These are phyloP conservation scores for Lachnellula arida DNA, from an alignment of 2,329 filamentous ascomycete species.

Conservation along the genomic window DNA sequence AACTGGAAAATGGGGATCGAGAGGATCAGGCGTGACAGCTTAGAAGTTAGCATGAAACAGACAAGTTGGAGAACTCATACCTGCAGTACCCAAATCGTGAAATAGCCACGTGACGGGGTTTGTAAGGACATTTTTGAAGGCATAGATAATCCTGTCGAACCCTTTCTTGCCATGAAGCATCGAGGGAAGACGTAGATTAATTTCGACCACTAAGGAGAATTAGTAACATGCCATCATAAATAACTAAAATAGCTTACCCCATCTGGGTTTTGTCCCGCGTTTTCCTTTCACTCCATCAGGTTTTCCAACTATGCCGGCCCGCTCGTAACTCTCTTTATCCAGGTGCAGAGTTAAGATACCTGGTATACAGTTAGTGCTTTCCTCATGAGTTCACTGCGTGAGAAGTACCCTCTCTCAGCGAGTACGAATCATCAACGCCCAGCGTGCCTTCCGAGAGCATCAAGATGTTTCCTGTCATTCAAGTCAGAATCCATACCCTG, in stretches of 20 bases:
- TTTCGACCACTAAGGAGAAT: slow-evolving; percentile 58
- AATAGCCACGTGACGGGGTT: slow-evolving; percentile 72
- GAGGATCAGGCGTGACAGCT: slow-evolving; percentile 47
- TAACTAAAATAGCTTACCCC: slow-evolving; percentile 48
- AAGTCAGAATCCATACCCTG: slow-evolving; percentile 3
- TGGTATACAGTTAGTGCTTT: slow-evolving; percentile 29
- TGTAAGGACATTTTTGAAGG: slow-evolving; percentile 63
- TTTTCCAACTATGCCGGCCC: slow-evolving; percentile 72
- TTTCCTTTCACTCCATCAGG: slow-evolving; percentile 55
- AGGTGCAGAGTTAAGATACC: slow-evolving; percentile 72
- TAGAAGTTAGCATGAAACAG: not conserved
- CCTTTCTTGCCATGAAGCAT: slow-evolving; percentile 56
- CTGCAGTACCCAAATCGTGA: slow-evolving; percentile 51
- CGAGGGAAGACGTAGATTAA: slow-evolving; percentile 66
- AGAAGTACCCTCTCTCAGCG: slow-evolving; percentile 59
- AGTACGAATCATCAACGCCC: slow-evolving; percentile 68
- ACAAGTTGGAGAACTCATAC: slow-evolving; percentile 33
- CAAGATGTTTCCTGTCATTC: slow-evolving; percentile 60
- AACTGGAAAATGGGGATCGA: slow-evolving; percentile 42
- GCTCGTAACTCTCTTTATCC: slow-evolving; percentile 77
- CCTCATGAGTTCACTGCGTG: not conserved
- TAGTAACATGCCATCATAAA: slow-evolving; percentile 26
- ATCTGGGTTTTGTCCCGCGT: slow-evolving; percentile 62
- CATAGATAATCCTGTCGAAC: slow-evolving; percentile 29
- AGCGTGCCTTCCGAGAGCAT: slow-evolving; percentile 78